These are phyloP conservation scores for Neurospora sp. DNA, from an alignment of 2,329 filamentous ascomycete species.

Conservation along the genomic window DNA sequence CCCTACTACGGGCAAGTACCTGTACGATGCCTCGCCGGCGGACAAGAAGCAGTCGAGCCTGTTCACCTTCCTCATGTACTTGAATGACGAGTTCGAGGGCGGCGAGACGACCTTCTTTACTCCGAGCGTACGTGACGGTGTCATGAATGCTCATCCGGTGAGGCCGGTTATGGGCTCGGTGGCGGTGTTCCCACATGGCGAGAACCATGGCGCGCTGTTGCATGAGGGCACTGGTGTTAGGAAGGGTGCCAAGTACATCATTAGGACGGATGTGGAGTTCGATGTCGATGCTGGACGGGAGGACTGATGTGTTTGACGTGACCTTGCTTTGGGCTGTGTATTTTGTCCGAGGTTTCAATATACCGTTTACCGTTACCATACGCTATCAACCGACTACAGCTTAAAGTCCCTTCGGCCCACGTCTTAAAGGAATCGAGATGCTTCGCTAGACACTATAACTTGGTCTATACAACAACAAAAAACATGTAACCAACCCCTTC, in stretches of 20 bases:
- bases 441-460: background rate
- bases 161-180: slow-evolving; percentile 60
- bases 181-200: slow-evolving; percentile 61
- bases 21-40: slow-evolving; percentile 56
- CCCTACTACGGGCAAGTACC: slow-evolving; percentile 42
- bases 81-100: slow-evolving; percentile 46
- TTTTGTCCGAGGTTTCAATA: background rate
- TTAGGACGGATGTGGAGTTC: slow-evolving; percentile 62
- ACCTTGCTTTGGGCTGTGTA: background rate
- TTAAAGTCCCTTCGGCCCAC: background rate
- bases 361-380: background rate
- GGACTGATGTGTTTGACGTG: background rate
- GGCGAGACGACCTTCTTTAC: slow-evolving; percentile 65
- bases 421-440: background rate
- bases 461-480: background rate
- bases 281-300: slow-evolving; percentile 38
- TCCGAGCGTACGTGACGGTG: slow-evolving; percentile 53
- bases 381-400: slow-evolving; percentile 10
- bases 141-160: slow-evolving; percentile 59
- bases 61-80: slow-evolving; percentile 17
- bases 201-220: slow-evolving; percentile 52
- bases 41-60: slow-evolving; percentile 14
- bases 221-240: slow-evolving; percentile 63
- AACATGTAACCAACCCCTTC: background rate
- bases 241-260: slow-evolving; percentile 59